Percentiles rank a stretch among this genome's conserved stretches.
Evolutionary conservation across 2,329 filamentous ascomycete genomes (phyloP).

Genomic region (Apiospora hydei): DNA sequence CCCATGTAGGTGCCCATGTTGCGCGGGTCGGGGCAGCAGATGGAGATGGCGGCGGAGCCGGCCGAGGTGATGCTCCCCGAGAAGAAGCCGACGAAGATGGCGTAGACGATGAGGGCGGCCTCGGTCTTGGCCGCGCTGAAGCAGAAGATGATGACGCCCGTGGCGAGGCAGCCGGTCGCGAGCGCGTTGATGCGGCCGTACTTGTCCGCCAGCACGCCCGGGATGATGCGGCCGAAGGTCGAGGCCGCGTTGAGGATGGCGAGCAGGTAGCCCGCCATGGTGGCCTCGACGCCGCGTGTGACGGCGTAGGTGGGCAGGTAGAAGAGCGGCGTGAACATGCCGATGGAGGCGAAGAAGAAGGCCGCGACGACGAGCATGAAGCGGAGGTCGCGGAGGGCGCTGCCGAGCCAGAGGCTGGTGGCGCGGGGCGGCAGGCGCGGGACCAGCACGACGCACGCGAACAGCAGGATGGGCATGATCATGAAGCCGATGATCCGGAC

Average conservation of each 20-base stretch:
- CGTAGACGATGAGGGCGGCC: constrained; percentile 41
- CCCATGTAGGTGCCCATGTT: constrained; percentile 65
- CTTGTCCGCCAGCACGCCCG: constrained; percentile 46
- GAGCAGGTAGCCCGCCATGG: constrained; percentile 45
- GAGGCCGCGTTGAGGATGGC: constrained; percentile 49
- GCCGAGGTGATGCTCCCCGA: constrained; percentile 56
- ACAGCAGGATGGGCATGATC: constrained; percentile 14
- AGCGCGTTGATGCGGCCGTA: constrained; percentile 48
- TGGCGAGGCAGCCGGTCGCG: constrained; percentile 34
- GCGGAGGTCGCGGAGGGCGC: constrained; percentile 50
- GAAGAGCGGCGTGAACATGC: constrained; percentile 52
- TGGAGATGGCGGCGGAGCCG: constrained; percentile 50
- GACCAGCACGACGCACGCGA: background rate
- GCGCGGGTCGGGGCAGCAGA: constrained; percentile 53
- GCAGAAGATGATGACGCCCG: constrained; percentile 48
- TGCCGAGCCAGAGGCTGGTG: constrained; percentile 45
- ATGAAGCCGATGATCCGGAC: constrained; percentile 27
- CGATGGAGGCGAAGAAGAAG: constrained; percentile 38
- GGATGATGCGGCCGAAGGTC: constrained; percentile 47
- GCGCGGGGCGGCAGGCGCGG: constrained; percentile 40
- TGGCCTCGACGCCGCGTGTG: constrained; percentile 36
- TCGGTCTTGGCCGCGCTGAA: constrained; percentile 42
- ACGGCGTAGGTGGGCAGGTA: constrained; percentile 46
- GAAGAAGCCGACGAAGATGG: constrained; percentile 47
- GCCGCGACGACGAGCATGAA: constrained; percentile 47